These are phyloP conservation scores for Thielaviopsis ethacetica DNA, from an alignment of 2,329 filamentous ascomycete genomes.

Conservation along the genomic window DNA sequence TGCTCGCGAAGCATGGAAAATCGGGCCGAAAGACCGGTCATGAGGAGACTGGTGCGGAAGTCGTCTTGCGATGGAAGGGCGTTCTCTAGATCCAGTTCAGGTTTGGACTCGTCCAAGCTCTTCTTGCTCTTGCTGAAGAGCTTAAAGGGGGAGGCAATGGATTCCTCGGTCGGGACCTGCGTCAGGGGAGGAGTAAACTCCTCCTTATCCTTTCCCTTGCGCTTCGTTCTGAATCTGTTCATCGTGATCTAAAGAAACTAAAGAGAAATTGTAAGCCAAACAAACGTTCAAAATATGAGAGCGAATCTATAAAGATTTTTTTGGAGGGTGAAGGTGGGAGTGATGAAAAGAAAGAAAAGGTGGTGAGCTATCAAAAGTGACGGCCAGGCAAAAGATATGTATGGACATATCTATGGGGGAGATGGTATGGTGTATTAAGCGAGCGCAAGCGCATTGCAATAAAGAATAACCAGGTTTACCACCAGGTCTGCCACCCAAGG, in stretches of 20 bases:
- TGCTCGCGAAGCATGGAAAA: slow-evolving; percentile 97
- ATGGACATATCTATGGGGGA: no score
- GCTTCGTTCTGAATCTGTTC: slow-evolving; percentile 65
- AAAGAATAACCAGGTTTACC: no score
- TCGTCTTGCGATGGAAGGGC: slow-evolving; percentile 73
- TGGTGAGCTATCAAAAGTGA: no score
- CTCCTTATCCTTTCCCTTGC: slow-evolving; percentile 49
- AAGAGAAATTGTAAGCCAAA: not conserved
- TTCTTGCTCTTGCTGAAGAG: slow-evolving; percentile 42
- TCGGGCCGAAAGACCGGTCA: slow-evolving; percentile 85
- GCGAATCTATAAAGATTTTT: no score
- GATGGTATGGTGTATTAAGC: no score
- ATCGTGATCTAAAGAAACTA: slow-evolving; percentile 26
- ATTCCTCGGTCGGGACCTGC: slow-evolving; percentile 36
- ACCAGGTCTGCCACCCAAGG: no score
- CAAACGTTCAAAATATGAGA: not conserved
- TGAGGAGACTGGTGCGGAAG: slow-evolving; percentile 86
- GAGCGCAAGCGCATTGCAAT: no score
- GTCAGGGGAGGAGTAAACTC: slow-evolving; percentile 22
- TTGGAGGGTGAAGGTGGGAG: not conserved
- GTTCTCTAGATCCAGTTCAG: slow-evolving; percentile 52
- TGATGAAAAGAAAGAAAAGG: no score
- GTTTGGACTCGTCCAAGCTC: slow-evolving; percentile 38
- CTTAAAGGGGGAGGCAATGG: slow-evolving; percentile 28
- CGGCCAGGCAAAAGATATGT: no score